These are phyloP conservation scores for Pyrenophora graminea DNA, from an alignment of 2,329 filamentous ascomycete genomes.

Conservation along the genomic window DNA sequence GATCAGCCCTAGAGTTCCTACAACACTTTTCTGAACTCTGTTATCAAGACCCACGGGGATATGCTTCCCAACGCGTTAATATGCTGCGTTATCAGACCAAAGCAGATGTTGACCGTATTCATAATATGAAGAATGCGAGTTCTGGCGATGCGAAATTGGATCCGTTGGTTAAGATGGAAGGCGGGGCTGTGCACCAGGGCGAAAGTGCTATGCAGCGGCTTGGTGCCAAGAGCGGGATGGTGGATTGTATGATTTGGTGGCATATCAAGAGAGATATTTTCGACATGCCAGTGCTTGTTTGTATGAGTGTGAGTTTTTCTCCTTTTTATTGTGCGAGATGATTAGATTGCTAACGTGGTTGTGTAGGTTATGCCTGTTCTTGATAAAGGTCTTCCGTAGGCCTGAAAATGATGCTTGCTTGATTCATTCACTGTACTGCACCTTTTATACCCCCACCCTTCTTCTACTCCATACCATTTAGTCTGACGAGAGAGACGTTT, in stretches of 20 bases:
- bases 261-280: slow-evolving; percentile 96
- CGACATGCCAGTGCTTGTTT: slow-evolving; percentile 97
- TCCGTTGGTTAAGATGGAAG: slow-evolving; percentile 37
- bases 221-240: slow-evolving; percentile 80
- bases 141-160: slow-evolving; percentile 29
- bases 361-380: slow-evolving; percentile 40
- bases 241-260: slow-evolving; percentile 96
- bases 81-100: slow-evolving; percentile 79
- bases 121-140: slow-evolving; percentile 28
- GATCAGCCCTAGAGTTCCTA: slow-evolving; percentile 91
- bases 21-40: slow-evolving; percentile 92
- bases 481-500: too few relatives aligned
- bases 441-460: background rate
- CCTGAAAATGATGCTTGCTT: too few relatives aligned
- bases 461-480: too few relatives aligned
- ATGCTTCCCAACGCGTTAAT: slow-evolving; percentile 80
- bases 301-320: slow-evolving; percentile 82
- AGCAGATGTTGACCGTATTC: slow-evolving; percentile 40
- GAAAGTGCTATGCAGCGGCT: slow-evolving; percentile 81
- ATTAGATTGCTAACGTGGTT: slow-evolving; percentile 8
- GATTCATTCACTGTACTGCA: too few relatives aligned
- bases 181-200: slow-evolving; percentile 52
- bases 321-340: background rate
- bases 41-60: slow-evolving; percentile 86
- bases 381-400: slow-evolving; percentile 28